phyloP scores from a whole-genome alignment of 331 rosid species.

The Malus hybrid region DNA sequence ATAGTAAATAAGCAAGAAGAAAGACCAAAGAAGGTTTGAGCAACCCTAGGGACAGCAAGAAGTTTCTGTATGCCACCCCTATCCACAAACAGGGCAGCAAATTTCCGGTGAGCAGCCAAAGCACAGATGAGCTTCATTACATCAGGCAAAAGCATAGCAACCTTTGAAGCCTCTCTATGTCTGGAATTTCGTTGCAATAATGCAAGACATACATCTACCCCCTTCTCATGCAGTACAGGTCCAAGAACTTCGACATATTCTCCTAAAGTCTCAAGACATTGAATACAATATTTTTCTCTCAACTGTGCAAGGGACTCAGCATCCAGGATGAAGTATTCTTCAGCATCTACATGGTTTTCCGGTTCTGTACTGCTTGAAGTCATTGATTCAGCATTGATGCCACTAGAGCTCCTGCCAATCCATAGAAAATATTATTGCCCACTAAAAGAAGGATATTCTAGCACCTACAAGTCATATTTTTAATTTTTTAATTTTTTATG shows the following conservation, averaged over 20 bases:
- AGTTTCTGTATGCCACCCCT: constrained; percentile 95
- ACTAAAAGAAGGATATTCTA: not conserved
- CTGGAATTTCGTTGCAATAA: constrained; percentile 77
- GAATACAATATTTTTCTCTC: constrained; percentile 93
- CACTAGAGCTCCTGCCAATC: constrained; percentile 54
- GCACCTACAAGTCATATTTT: not conserved
- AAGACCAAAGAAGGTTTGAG: constrained; percentile 81
- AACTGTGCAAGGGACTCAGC: constrained; percentile 58
- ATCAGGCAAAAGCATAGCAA: constrained; percentile 73
- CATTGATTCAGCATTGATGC: constrained; percentile 30
- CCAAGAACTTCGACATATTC: constrained; percentile 98
- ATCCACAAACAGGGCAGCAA: constrained; percentile 93
- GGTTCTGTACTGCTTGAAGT: constrained; percentile 33
- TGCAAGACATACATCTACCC: constrained; percentile 89
- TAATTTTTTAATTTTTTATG: too few relatives aligned
- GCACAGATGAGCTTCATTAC: constrained; percentile 95
- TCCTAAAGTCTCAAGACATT: constrained; percentile 89
- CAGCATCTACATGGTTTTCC: constrained; percentile 51
- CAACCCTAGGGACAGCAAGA: constrained; percentile 82
- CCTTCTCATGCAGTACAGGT: constrained; percentile 93
- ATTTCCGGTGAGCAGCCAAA: constrained; percentile 94
- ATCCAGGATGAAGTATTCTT: constrained; percentile 74
- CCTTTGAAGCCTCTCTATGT: constrained; percentile 52
- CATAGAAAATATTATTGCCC: constrained; percentile 1
- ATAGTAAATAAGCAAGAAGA: constrained; percentile 87